Evolutionary conservation across 306 rosid genomes (phyloP).

Genomic region (Abrus precatorius): DNA sequence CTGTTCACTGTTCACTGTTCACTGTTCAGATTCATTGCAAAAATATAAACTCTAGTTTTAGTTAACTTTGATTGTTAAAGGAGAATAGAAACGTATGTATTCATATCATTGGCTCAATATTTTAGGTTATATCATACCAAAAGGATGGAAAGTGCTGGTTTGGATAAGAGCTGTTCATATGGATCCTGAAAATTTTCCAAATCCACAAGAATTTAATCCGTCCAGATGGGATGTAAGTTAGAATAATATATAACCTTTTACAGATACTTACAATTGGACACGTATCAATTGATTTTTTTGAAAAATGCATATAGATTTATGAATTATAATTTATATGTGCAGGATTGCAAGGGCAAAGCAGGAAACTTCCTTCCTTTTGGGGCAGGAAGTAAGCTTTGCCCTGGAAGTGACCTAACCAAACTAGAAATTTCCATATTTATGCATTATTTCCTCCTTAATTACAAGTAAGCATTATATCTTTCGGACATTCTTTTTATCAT

Average conservation of each 20-base stretch:
- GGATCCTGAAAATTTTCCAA: conserved; percentile 45
- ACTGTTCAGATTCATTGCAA: no score
- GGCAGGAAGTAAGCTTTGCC: not conserved
- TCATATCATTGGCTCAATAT: not conserved
- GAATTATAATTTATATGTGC: not conserved
- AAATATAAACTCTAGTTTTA: no score
- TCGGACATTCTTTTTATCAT: not conserved
- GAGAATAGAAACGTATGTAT: not conserved
- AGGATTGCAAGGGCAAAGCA: not conserved
- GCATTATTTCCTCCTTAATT: conserved; percentile 17
- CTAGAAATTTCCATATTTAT: not conserved
- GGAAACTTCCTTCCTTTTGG: conserved; percentile 18
- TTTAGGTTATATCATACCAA: conserved; percentile 52
- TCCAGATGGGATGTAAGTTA: conserved; percentile 62
- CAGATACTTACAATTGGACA: not conserved
- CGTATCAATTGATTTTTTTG: no score
- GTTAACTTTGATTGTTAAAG: not conserved
- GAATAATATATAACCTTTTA: not conserved
- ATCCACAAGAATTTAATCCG: conserved; percentile 58
- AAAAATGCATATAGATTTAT: not conserved
- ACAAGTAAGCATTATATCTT: not conserved
- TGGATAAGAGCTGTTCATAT: conserved; percentile 58
- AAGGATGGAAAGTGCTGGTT: conserved; percentile 38
- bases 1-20: no score
- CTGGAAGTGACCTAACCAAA: not conserved